Evolutionary conservation across 2,329 filamentous ascomycete species (phyloP).

Genomic region (Penicillium sp.): DNA sequence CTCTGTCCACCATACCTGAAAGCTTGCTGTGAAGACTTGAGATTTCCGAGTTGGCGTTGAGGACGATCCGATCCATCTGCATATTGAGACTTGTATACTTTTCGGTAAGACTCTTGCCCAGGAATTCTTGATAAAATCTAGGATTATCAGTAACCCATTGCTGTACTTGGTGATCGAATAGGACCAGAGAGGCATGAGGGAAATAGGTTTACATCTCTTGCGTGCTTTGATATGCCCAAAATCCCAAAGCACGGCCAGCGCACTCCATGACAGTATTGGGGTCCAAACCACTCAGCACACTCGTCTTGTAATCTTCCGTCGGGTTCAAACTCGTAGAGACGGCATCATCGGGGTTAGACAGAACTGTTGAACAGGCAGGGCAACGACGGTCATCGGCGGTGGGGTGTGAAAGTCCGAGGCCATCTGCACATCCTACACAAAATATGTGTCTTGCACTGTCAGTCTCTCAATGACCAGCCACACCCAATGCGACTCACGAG

Average conservation of each 20-base stretch:
- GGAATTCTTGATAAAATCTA: conserved; percentile 74
- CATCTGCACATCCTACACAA: conserved; percentile 71
- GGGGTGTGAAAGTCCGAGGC: conserved; percentile 60
- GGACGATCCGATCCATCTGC: conserved; percentile 70
- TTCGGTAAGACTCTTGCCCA: conserved; percentile 69
- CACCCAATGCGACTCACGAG: conserved; percentile 56
- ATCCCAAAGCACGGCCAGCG: conserved; percentile 72
- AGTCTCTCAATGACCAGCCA: conserved; percentile 1
- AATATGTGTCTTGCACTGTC: conserved; percentile 70
- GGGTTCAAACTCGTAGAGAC: conserved; percentile 71
- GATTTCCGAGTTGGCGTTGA: conserved; percentile 74
- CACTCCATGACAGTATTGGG: conserved; percentile 85
- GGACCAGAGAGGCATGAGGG: not conserved
- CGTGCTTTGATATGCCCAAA: conserved; percentile 83
- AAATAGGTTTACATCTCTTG: conserved; percentile 69
- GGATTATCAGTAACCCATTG: not conserved
- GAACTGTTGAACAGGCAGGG: conserved; percentile 70
- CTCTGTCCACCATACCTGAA: conserved; percentile 49
- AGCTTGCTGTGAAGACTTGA: conserved; percentile 65
- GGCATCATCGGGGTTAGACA: conserved; percentile 73
- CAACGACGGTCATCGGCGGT: conserved; percentile 60
- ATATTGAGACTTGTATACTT: conserved; percentile 66
- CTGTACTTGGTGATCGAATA: conserved; percentile 1
- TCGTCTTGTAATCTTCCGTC: conserved; percentile 86
- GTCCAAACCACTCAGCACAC: conserved; percentile 76